Base-by-base conservation (phyloP, 805 yeast genomes). In the Kockiozyma suomiensis region DNA sequence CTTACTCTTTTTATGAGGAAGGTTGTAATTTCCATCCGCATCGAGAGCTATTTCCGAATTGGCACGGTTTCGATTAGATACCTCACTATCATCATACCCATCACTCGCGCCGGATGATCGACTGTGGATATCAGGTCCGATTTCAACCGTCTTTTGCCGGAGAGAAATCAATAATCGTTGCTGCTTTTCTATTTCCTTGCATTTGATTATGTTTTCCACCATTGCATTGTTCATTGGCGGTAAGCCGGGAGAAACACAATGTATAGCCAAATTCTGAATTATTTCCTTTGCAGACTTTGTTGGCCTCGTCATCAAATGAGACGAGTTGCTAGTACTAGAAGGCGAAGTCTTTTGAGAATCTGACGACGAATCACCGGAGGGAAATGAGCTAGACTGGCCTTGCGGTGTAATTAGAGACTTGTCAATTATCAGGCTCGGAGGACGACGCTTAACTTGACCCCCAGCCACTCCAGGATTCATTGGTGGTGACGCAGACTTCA, bases 171-270 rank as follows among this genome's bases (percentile, higher is more conserved):
- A 56, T 37, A 59, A 61, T 33, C 71, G 67, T 61, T 70, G 73
- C 56, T 69, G 67, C 37, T 62, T 66, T 55, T 70, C 72, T 25
- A 70, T 69, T 21, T 65, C 61, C 47, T 59, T 59, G 49, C 71
- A 65, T 32, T 59, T 37, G 32, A 65, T 37, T 33, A 70, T 58
- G n/a, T 70, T 70, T 35, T 68, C 72, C 19, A 60, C 30, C 50
- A 55, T 61, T 51, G 60, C 62, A 38, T 57, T 53, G 54, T 59
- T 56, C 59, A 63, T 65, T n/a, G 68, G 60, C 21, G 72, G 69
- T 42, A 70, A 52, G 12, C 68, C 69, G 4, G 73, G 73, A 10
- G 72, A 69, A 32, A 70, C 71, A 51, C 73, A 70, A 48, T 70
- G 72, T 35, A 70, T 53, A 21, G 72, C 73, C 25, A 70, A 66